phyloP scores from a whole-genome alignment of 179 eudicot species.

The Amaranthus tricolor region DNA sequence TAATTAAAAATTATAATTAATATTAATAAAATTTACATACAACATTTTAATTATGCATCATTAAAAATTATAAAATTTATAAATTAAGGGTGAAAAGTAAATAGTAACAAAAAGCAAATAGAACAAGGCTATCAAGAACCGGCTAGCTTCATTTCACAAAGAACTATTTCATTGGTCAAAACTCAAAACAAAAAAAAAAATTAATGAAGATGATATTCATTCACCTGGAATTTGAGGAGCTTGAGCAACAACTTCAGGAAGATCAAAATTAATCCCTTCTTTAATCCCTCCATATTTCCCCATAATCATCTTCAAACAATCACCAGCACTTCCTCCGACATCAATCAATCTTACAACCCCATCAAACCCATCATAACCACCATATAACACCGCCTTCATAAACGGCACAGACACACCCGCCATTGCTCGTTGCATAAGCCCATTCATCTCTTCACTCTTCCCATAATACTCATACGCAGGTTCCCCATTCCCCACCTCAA shows the following conservation, averaged over 20 bases:
- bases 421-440: constrained; percentile 52
- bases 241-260: constrained; percentile 55
- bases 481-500: constrained; percentile 52
- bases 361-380: constrained; percentile 49
- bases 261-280: constrained; percentile 50
- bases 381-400: constrained; percentile 47
- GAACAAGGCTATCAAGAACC: no score
- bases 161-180: background rate
- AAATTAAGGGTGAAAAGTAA: no score
- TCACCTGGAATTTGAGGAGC: constrained; percentile 50
- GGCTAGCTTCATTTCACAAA: background rate
- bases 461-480: constrained; percentile 50
- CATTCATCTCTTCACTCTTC: constrained; percentile 48
- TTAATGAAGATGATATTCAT: background rate
- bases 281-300: constrained; percentile 31
- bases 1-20: no score
- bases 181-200: background rate
- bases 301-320: constrained; percentile 54
- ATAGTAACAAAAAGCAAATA: no score
- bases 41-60: no score
- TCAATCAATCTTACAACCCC: constrained; percentile 45
- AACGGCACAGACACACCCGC: constrained; percentile 57
- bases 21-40: no score
- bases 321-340: constrained; percentile 62
- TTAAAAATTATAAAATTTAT: no score